These are phyloP conservation scores for Colletotrichum sp. DNA, from an alignment of 2,329 filamentous ascomycete species.

Conservation along the genomic window DNA sequence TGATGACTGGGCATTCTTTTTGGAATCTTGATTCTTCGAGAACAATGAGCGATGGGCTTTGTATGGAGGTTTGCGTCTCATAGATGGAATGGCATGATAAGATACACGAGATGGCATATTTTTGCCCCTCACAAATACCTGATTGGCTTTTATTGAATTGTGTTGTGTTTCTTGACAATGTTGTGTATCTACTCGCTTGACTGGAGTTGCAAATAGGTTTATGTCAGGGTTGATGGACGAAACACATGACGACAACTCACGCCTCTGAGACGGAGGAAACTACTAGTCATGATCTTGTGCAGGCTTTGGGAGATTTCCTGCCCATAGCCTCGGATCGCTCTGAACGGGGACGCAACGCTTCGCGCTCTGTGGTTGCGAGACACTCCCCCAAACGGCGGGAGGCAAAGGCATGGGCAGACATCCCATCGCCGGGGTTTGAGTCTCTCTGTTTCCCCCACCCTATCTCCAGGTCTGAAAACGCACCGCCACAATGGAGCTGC, in stretches of 20 bases:
- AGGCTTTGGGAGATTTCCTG: neutral
- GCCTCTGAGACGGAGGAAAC: neutral
- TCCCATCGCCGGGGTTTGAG: neutral
- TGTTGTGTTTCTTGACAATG: neutral
- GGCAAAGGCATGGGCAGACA: neutral
- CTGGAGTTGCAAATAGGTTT: neutral
- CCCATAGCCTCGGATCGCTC: neutral
- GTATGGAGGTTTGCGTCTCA: conserved; percentile 5
- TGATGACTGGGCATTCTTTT: neutral
- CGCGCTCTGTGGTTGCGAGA: neutral
- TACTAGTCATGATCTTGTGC: neutral
- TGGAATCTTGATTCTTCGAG: neutral
- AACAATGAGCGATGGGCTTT: neutral
- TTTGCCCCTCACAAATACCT: neutral
- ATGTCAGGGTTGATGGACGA: neutral
- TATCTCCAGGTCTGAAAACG: neutral
- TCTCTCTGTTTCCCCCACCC: neutral
- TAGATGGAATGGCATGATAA: neutral
- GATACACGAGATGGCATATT: neutral
- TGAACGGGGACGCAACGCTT: neutral
- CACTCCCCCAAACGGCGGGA: neutral
- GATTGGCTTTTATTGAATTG: neutral
- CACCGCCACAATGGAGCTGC: neutral
- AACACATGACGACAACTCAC: neutral
- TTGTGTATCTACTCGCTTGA: neutral